phyloP scores from a whole-genome alignment of 1,139 yeast genomes.

The Komagataea norvegica region DNA sequence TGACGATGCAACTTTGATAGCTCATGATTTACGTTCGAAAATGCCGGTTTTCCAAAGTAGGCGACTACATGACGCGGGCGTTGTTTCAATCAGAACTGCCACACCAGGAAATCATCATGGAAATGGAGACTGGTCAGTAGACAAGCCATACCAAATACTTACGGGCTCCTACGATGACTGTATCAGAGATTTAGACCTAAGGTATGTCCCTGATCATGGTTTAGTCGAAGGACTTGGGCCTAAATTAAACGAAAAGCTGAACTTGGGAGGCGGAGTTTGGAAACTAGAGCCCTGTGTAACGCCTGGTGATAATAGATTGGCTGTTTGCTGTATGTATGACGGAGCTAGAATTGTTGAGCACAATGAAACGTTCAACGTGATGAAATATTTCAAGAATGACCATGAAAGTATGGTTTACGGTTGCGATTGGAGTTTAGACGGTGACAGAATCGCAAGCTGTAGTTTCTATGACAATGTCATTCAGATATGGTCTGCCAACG shows the following conservation, averaged over 20 bases:
- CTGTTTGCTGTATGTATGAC: constrained; percentile 92
- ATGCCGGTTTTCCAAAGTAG: constrained; percentile 49
- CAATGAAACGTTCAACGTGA: constrained; percentile 34
- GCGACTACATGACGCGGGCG: constrained; percentile 80
- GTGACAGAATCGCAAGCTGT: constrained; percentile 60
- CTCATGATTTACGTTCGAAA: constrained; percentile 56
- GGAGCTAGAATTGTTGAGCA: constrained; percentile 66
- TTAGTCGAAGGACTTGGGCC: constrained; percentile 49
- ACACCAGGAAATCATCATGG: constrained; percentile 30
- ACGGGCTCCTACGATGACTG: constrained; percentile 93
- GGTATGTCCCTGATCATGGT: constrained; percentile 44
- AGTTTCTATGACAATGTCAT: constrained; percentile 85
- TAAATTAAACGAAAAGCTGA: constrained; percentile 35
- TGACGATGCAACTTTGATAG: constrained; percentile 73
- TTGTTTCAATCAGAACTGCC: constrained; percentile 63
- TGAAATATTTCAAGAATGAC: constrained; percentile 53
- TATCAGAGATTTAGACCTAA: constrained; percentile 62
- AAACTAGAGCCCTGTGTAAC: constrained; percentile 63
- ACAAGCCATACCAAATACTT: constrained; percentile 53
- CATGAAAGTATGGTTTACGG: constrained; percentile 96
- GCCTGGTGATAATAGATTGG: constrained; percentile 38
- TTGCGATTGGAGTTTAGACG: constrained; percentile 71
- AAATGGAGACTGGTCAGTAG: constrained; percentile 35
- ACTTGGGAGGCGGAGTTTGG: constrained; percentile 96
- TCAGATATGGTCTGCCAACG: constrained; percentile 57